Evolutionary conservation across 1,139 yeast species (phyloP).

Genomic region (Blastobotrys aristatus): DNA sequence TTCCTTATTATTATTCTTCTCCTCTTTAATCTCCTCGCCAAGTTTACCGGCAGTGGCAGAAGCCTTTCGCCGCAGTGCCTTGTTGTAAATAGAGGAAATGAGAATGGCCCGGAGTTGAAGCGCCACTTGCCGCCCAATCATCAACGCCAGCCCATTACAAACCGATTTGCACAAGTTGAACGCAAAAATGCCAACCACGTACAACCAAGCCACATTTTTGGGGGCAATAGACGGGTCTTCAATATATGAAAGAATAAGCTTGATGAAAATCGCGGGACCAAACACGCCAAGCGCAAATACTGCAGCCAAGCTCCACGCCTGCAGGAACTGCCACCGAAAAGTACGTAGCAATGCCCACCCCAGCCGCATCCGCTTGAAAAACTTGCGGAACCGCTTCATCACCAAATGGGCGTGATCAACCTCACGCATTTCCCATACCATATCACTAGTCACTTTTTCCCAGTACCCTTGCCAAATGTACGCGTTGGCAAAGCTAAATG

Average conservation of each 20-base stretch:
- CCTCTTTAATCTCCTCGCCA: conserved; percentile 21
- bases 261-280: conserved; percentile 74
- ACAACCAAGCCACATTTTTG: conserved; percentile 77
- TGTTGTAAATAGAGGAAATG: conserved; percentile 85
- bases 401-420: conserved; percentile 77
- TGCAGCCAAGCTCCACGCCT: conserved; percentile 70
- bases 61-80: conserved; percentile 79
- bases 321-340: conserved; percentile 53
- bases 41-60: conserved; percentile 41
- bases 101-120: conserved; percentile 83
- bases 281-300: conserved; percentile 62
- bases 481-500: conserved; percentile 73
- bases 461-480: conserved; percentile 65
- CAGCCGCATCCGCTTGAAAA: conserved; percentile 42
- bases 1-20: conserved; percentile 18
- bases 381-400: conserved; percentile 48
- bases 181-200: conserved; percentile 67
- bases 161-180: conserved; percentile 59
- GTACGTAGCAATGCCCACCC: conserved; percentile 55
- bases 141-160: conserved; percentile 77
- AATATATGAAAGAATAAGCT: conserved; percentile 74
- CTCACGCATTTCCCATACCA: conserved; percentile 79
- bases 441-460: conserved; percentile 49
- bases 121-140: conserved; percentile 87
- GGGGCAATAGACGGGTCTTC: conserved; percentile 65